phyloP scores from a whole-genome alignment of 306 rosid species.

The Biancaea sappan region DNA sequence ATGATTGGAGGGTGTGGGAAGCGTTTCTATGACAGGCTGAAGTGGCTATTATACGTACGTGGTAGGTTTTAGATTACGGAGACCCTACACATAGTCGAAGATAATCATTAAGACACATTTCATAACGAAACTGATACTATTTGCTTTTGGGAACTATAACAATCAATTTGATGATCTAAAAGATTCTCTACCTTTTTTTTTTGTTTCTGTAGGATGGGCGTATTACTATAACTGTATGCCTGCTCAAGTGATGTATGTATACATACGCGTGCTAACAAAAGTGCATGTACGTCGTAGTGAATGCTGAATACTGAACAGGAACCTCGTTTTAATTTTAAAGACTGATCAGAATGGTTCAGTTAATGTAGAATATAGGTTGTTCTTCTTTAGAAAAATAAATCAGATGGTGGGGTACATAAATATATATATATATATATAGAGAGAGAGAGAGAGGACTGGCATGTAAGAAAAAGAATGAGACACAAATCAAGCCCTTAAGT shows the following conservation, averaged over 20 bases:
- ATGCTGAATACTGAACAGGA: slow-evolving; percentile 10
- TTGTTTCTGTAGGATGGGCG: background rate
- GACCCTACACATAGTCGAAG: slow-evolving; percentile 36
- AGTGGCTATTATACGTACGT: slow-evolving; percentile 32
- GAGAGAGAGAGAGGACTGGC: too few species aligned
- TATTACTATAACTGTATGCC: background rate
- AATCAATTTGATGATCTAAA: slow-evolving; percentile 35
- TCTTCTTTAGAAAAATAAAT: slow-evolving; percentile 20
- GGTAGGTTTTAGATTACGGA: slow-evolving; percentile 30
- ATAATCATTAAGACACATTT: slow-evolving; percentile 21
- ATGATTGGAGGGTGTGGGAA: slow-evolving; percentile 17
- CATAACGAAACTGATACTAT: slow-evolving; percentile 29
- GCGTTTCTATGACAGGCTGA: slow-evolving; percentile 11
- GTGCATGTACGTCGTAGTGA: background rate
- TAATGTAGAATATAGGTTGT: background rate
- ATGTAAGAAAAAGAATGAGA: slow-evolving; percentile 20
- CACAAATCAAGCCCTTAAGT: slow-evolving; percentile 21
- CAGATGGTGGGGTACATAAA: slow-evolving; percentile 26
- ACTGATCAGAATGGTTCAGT: background rate
- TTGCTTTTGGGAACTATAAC: slow-evolving; percentile 26
- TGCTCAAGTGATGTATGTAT: slow-evolving; percentile 19
- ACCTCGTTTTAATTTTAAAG: background rate
- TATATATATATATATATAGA: too few species aligned
- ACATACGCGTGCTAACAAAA: slow-evolving; percentile 30
- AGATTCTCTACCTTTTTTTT: slow-evolving; percentile 33